Percentiles rank a stretch among this genome's conserved stretches.
Evolutionary conservation across 2,329 filamentous ascomycete genomes (phyloP).

Genomic region (Exophiala xenobiotica): DNA sequence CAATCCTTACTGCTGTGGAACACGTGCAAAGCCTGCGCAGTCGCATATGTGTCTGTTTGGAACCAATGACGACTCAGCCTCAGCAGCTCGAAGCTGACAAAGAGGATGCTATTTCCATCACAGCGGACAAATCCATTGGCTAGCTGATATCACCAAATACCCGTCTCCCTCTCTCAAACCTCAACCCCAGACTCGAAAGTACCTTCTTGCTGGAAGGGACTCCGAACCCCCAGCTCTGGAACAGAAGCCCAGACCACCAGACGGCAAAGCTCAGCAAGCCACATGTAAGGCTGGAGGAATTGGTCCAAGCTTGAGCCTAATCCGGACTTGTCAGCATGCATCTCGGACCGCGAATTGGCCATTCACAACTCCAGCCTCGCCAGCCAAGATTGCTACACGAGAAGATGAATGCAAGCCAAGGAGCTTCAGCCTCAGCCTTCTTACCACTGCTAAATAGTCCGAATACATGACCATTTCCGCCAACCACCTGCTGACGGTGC

Average conservation of each 20-base stretch:
- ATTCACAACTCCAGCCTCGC: constrained; percentile 12
- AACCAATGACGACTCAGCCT: not conserved
- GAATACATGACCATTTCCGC: not conserved
- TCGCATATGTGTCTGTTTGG: not conserved
- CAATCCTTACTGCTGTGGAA: not conserved
- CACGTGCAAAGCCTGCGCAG: not conserved
- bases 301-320: not conserved
- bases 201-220: not conserved
- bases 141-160: too few species aligned
- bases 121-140: not conserved
- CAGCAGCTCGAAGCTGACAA: not conserved
- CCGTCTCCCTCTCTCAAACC: too few species aligned
- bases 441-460: not conserved
- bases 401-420: constrained; percentile 5
- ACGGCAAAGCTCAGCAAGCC: not conserved
- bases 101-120: not conserved
- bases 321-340: constrained; percentile 1
- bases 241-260: not conserved
- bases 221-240: too few species aligned
- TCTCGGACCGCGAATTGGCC: constrained; percentile 2
- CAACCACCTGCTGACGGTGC: not conserved
- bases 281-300: not conserved
- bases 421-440: not conserved
- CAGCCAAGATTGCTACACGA: not conserved
- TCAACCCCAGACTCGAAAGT: not conserved